phyloP scores from a whole-genome alignment of 352 stramenopile species.

The Stramenopiles sp. region DNA sequence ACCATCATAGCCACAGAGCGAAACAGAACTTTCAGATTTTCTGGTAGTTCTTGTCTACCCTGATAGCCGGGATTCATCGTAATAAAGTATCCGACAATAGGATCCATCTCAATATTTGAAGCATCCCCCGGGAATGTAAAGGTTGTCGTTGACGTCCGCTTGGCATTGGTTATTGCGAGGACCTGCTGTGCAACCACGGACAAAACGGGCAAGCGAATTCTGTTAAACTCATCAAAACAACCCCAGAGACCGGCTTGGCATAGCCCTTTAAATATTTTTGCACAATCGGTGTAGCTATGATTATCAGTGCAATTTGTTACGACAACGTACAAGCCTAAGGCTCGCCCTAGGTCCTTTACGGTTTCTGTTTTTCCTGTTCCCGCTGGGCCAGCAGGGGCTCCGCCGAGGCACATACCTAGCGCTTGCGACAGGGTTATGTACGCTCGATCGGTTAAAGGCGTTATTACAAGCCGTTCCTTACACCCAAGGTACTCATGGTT shows the following conservation, averaged over 20 bases:
- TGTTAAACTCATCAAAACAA: conserved; percentile 96
- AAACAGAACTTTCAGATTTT: conserved; percentile 93
- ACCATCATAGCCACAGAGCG: conserved; percentile 87
- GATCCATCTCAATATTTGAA: conserved; percentile 83
- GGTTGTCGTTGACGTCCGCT: conserved; percentile 77
- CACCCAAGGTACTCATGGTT: conserved; percentile 91
- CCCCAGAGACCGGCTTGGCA: conserved; percentile 87
- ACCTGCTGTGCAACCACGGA: conserved; percentile 93
- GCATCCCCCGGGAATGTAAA: conserved; percentile 94
- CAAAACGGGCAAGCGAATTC: conserved; percentile 81
- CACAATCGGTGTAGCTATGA: conserved; percentile 89
- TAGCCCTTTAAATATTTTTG: conserved; percentile 94
- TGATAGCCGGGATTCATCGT: conserved; percentile 98
- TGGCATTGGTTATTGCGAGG: conserved; percentile 89
- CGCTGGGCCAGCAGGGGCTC: conserved; percentile 72
- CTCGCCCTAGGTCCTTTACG: conserved; percentile 83
- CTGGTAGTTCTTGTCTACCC: conserved; percentile 84
- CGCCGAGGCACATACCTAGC: conserved; percentile 93
- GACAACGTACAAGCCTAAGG: conserved; percentile 82
- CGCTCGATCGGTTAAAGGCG: conserved; percentile 82
- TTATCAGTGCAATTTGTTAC: conserved; percentile 93
- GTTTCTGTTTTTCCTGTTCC: conserved; percentile 92
- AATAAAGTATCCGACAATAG: conserved; percentile 92
- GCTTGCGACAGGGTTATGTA: conserved; percentile 93
- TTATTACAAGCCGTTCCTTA: conserved; percentile 90